A percentile compares a stretch with the other conserved stretches of the same genome.
These are phyloP conservation scores for Neurospora hispaniola DNA, from an alignment of 495 filamentous ascomycete species.

Conservation along the genomic window DNA sequence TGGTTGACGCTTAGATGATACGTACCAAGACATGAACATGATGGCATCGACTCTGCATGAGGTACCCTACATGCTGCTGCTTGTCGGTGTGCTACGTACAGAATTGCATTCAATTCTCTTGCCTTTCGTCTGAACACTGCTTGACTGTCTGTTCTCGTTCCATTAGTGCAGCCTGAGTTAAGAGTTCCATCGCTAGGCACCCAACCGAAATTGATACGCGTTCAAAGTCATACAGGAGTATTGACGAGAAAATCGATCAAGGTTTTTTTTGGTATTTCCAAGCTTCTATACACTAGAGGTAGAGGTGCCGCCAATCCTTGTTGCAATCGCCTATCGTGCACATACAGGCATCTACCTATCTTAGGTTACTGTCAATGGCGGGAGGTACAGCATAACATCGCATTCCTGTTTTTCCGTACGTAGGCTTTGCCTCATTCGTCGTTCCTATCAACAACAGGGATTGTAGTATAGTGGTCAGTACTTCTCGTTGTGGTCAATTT, in stretches of 20 bases:
- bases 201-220: no score
- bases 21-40: not conserved
- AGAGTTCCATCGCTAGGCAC: no score
- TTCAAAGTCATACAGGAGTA: no score
- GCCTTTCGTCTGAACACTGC: not conserved
- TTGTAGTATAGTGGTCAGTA: constrained; percentile 1
- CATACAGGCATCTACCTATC: no score
- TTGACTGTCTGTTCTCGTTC: not conserved
- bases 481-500: not conserved
- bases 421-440: not conserved
- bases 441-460: not conserved
- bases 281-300: not conserved
- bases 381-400: not conserved
- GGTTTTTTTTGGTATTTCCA: not conserved
- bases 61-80: not conserved
- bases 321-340: no score
- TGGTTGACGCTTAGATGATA: not conserved
- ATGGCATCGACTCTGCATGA: not conserved
- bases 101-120: not conserved
- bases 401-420: not conserved
- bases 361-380: not conserved
- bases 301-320: no score
- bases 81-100: not conserved
- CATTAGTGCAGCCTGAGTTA: no score
- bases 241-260: no score